Evolutionary conservation across 2,329 filamentous ascomycete species (phyloP), one percentile per base, ranked within the genome.

Genomic region (Fusarium coicis): DNA sequence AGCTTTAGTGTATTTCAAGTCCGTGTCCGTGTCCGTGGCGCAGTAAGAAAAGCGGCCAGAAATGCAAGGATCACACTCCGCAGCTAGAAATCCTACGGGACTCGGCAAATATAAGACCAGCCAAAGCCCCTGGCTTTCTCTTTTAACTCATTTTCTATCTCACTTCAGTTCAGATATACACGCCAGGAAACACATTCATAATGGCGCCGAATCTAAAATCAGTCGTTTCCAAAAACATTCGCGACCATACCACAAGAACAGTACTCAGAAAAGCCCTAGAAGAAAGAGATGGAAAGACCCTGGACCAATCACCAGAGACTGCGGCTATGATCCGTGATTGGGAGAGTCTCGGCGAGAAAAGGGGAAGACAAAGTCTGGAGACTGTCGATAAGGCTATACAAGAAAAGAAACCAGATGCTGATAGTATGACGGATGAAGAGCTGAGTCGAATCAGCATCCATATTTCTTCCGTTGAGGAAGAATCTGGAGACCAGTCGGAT

Each of bases 301-400:
- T 28, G 4, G 8, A 43, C 14, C 46, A 36, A 21, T 59, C 65
- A 9, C 39, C 44, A 19, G 58, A 65, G 4, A 44, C 49, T 7
- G 47, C 61, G 18, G 59, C 58, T 14, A 69, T 70, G 59, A 7
- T 69, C 7, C 42, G 53, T 3, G 67, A 70, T 4, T 65, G 65
- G 59, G 26, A 54, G 4, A 16, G 21, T 4, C 37, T 61, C 1
- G 40, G 28, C 5, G 30, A 50, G 6, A 52, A 28, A 7, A 43
- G 28, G 3, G 66, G 66, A 12, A 50, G 18, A 4, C 37, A 26
- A 12, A 53, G 39, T 4, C 4, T 11, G 1, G 50, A 56, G 12
- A 39, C 18, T 21, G 21, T 21, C 10, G 47, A 59, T 14, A 26
- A 37, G 3, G 39, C 19, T 16, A 6, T 16, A 18, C 32, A 54